phyloP scores from a whole-genome alignment of 1,139 yeast genomes.

The Sugiyamaella neomexicana region DNA sequence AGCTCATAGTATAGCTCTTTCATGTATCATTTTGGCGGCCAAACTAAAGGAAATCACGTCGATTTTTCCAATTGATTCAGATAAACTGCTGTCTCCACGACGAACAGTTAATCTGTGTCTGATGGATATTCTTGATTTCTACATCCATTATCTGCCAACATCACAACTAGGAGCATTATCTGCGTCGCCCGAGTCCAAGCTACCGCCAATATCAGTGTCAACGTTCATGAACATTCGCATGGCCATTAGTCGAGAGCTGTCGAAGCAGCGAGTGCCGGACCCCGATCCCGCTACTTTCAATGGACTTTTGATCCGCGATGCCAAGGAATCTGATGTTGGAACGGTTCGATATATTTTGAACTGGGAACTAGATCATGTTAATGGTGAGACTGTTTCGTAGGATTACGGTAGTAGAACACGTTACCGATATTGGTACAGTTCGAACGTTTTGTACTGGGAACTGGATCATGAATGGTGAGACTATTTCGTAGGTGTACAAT shows the following conservation, averaged over 20 bases:
- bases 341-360: slow-evolving; percentile 38
- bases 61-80: slow-evolving; percentile 34
- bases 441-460: too few species aligned
- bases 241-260: slow-evolving; percentile 28
- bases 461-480: too few species aligned
- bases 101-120: slow-evolving; percentile 58
- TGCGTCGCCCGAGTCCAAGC: slow-evolving; percentile 4
- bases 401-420: neutral
- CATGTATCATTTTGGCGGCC: slow-evolving; percentile 55
- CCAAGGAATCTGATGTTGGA: slow-evolving; percentile 32
- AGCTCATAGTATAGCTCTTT: slow-evolving; percentile 77
- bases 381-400: slow-evolving; percentile 25
- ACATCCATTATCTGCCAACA: slow-evolving; percentile 30
- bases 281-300: slow-evolving; percentile 11
- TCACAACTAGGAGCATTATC: slow-evolving; percentile 24
- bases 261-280: slow-evolving; percentile 18
- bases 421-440: too few species aligned
- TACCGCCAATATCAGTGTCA: slow-evolving; percentile 19
- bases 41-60: slow-evolving; percentile 38
- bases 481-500: too few species aligned
- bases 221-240: slow-evolving; percentile 29
- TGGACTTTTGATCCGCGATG: slow-evolving; percentile 31
- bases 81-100: slow-evolving; percentile 29
- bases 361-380: slow-evolving; percentile 33
- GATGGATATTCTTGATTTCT: slow-evolving; percentile 59